A percentile compares a stretch with the other conserved stretches of the same genome.
These are phyloP conservation scores for Plantago major DNA, from an alignment of 257 asterid species.

Conservation along the genomic window DNA sequence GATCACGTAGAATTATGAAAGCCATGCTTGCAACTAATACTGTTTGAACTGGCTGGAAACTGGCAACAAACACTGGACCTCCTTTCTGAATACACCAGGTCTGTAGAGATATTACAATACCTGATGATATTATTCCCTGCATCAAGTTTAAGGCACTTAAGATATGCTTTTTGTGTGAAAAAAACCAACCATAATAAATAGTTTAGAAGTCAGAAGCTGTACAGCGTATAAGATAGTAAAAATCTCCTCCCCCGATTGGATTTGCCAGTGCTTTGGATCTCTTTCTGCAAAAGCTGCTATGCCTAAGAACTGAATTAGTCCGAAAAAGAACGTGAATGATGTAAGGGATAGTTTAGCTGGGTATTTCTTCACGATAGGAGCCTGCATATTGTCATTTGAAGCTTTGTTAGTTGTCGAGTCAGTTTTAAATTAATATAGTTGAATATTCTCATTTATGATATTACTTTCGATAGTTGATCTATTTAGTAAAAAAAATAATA, in stretches of 20 bases:
- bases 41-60: conserved; percentile 89
- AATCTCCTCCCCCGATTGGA: conserved; percentile 60
- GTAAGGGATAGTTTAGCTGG: conserved; percentile 89
- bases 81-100: conserved; percentile 94
- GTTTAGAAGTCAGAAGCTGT: conserved; percentile 24
- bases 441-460: not conserved
- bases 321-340: conserved; percentile 78
- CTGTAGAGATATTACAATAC: conserved; percentile 71
- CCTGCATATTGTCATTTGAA: conserved; percentile 38
- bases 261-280: conserved; percentile 65
- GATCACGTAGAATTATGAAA: conserved; percentile 65
- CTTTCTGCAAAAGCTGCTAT: conserved; percentile 78
- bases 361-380: conserved; percentile 74
- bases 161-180: conserved; percentile 3
- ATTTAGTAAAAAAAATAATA: too few relatives aligned
- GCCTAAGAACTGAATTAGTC: conserved; percentile 63
- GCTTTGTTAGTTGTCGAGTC: conserved; percentile 5
- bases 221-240: conserved; percentile 77
- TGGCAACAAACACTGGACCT: conserved; percentile 83
- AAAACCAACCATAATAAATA: not conserved
- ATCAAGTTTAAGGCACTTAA: conserved; percentile 12
- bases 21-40: conserved; percentile 82
- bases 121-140: conserved; percentile 86
- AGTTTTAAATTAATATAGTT: too few relatives aligned
- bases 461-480: too few relatives aligned